A percentile compares a stretch with the other conserved stretches of the same genome.
These are phyloP conservation scores for Phylloporus sp. DNA, from an alignment of 768 basidiomycete genomes.

Conservation along the genomic window DNA sequence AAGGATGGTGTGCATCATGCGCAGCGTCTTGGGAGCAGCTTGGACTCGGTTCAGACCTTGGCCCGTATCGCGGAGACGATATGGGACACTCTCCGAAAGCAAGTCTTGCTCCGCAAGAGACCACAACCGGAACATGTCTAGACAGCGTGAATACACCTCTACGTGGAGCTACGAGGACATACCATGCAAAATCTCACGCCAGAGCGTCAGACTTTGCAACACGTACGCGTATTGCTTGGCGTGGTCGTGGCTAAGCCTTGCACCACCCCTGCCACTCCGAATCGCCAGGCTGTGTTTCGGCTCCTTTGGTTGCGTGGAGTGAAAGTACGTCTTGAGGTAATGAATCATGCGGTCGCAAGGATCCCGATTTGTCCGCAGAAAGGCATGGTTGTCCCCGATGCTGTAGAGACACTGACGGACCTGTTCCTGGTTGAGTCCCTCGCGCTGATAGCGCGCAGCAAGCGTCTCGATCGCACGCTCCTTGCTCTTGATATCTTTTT, in stretches of 20 bases:
- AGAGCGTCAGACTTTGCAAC: slow-evolving; percentile 79
- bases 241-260: slow-evolving; percentile 80
- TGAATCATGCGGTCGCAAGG: slow-evolving; percentile 83
- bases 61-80: slow-evolving; percentile 83
- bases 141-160: slow-evolving; percentile 1
- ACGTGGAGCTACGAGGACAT: slow-evolving; percentile 10
- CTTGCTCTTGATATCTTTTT: slow-evolving; percentile 79
- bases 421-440: slow-evolving; percentile 58
- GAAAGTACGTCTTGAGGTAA: slow-evolving; percentile 73
- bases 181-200: slow-evolving; percentile 86
- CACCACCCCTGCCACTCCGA: slow-evolving; percentile 75
- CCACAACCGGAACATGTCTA: slow-evolving; percentile 90
- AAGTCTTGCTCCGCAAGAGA: slow-evolving; percentile 77
- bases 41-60: slow-evolving; percentile 91
- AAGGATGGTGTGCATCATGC: slow-evolving; percentile 85
- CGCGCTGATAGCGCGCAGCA: slow-evolving; percentile 56
- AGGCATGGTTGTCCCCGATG: slow-evolving; percentile 88
- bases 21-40: slow-evolving; percentile 81
- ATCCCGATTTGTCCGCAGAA: slow-evolving; percentile 81
- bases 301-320: slow-evolving; percentile 66
- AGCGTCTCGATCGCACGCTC: slow-evolving; percentile 82
- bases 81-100: slow-evolving; percentile 67
- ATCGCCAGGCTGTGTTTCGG: slow-evolving; percentile 69
- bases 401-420: slow-evolving; percentile 80
- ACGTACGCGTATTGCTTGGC: slow-evolving; percentile 83